These are phyloP conservation scores for Trichocladium uniseriatum DNA, from an alignment of 495 filamentous ascomycete genomes.

Conservation along the genomic window DNA sequence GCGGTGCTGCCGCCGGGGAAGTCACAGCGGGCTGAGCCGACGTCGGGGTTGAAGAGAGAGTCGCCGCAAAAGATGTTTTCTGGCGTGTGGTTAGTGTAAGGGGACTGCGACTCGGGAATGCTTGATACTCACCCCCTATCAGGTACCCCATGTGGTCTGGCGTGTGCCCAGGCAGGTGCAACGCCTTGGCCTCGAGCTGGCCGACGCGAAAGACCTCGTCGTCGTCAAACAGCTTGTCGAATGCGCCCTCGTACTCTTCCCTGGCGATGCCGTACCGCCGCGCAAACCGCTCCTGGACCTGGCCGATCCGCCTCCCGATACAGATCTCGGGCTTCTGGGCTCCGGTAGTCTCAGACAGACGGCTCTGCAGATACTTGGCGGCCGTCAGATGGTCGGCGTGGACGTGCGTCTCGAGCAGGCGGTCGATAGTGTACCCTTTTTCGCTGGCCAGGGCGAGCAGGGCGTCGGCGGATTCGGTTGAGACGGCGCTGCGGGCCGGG, in stretches of 20 bases:
- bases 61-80: conserved; percentile 53
- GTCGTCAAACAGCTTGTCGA: conserved; percentile 46
- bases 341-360: conserved; percentile 19
- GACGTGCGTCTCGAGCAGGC: conserved; percentile 51
- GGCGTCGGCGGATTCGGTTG: conserved; percentile 40
- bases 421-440: conserved; percentile 38
- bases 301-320: conserved; percentile 46
- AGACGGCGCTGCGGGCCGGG: conserved; percentile 35
- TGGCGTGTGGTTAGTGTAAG: conserved; percentile 10
- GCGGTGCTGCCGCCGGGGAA: conserved; percentile 48
- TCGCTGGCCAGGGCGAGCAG: conserved; percentile 35
- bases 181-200: conserved; percentile 32
- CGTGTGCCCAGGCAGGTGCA: conserved; percentile 54
- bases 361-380: conserved; percentile 42
- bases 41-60: conserved; percentile 50
- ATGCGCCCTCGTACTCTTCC: conserved; percentile 36
- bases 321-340: conserved; percentile 31
- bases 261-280: conserved; percentile 35
- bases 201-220: conserved; percentile 46
- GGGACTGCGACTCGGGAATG: neutral
- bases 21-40: conserved; percentile 52
- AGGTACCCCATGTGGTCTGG: conserved; percentile 53
- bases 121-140: conserved; percentile 35
- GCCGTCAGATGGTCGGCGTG: conserved; percentile 58
- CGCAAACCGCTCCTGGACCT: conserved; percentile 44